Conservation (phyloP, 2,329 filamentous ascomycete species). For the Penicillium occitanis region DNA sequence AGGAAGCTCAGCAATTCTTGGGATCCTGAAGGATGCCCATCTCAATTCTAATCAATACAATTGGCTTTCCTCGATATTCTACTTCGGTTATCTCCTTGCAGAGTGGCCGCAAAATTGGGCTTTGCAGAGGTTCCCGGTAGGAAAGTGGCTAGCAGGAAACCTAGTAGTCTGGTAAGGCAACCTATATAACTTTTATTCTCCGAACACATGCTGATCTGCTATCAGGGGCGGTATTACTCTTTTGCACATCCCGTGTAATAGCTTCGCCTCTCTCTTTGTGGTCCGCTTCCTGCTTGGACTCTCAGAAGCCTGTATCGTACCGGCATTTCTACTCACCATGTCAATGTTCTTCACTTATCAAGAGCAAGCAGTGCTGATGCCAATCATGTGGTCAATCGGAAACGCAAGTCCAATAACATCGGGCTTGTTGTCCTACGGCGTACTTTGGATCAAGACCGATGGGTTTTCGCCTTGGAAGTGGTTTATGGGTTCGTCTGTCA, state of each 20-base stretch:
- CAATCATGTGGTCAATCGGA: constrained; percentile 44
- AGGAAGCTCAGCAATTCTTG: constrained; percentile 20
- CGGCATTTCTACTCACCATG: constrained; percentile 47
- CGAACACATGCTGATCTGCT: background rate
- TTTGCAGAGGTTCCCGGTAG: constrained; percentile 17
- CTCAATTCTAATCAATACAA: constrained; percentile 19
- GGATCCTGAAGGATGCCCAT: constrained; percentile 13
- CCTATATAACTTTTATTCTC: background rate
- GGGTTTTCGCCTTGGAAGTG: constrained; percentile 42
- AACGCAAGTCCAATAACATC: constrained; percentile 43
- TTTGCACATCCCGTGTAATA: constrained; percentile 47
- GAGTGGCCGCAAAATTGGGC: constrained; percentile 21
- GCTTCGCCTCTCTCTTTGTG: constrained; percentile 50
- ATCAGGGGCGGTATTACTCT: constrained; percentile 17
- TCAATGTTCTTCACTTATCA: constrained; percentile 42
- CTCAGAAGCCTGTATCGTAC: constrained; percentile 54
- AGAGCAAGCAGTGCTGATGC: constrained; percentile 33
- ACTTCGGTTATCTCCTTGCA: constrained; percentile 18
- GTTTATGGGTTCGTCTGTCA: constrained; percentile 37
- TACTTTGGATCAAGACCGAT: constrained; percentile 41
- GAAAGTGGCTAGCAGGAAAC: constrained; percentile 18
- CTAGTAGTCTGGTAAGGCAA: constrained; percentile 14
- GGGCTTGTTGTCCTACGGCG: constrained; percentile 44
- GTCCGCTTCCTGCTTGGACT: constrained; percentile 55
- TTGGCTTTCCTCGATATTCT: constrained; percentile 20